A percentile compares a stretch with the other conserved stretches of the same genome.
Evolutionary conservation across 352 stramenopile species (phyloP).

Genomic region (Halophytophthora polymorphica): DNA sequence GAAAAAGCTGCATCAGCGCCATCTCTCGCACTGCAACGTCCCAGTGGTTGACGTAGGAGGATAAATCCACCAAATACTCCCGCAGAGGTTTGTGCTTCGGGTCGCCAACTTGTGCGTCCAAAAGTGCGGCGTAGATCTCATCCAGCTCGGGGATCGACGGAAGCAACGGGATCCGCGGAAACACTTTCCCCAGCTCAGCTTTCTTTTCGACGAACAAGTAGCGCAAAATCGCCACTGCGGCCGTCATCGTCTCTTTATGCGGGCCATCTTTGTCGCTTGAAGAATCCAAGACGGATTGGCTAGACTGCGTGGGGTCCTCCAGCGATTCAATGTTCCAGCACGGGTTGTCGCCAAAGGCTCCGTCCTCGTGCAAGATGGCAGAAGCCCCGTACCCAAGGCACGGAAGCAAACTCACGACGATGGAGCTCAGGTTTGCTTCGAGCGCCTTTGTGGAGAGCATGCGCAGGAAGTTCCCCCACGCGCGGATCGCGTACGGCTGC

Average conservation of each 20-base stretch:
- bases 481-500: slow-evolving; percentile 57
- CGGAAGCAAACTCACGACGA: slow-evolving; percentile 82
- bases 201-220: slow-evolving; percentile 78
- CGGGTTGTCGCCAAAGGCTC: slow-evolving; percentile 15
- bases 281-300: slow-evolving; percentile 9
- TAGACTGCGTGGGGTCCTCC: slow-evolving; percentile 10
- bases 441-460: slow-evolving; percentile 80
- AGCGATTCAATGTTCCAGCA: slow-evolving; percentile 50
- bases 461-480: slow-evolving; percentile 76
- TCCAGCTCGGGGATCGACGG: slow-evolving; percentile 66
- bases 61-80: slow-evolving; percentile 56
- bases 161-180: slow-evolving; percentile 68
- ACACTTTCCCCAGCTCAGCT: slow-evolving; percentile 52
- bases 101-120: slow-evolving; percentile 64
- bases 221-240: slow-evolving; percentile 37
- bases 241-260: slow-evolving; percentile 21
- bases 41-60: slow-evolving; percentile 73
- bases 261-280: slow-evolving; percentile 8
- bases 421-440: slow-evolving; percentile 82
- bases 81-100: slow-evolving; percentile 34
- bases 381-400: slow-evolving; percentile 55
- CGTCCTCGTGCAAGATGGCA: slow-evolving; percentile 35
- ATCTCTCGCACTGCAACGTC: slow-evolving; percentile 78
- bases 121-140: slow-evolving; percentile 42
- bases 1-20: slow-evolving; percentile 65